Evolutionary conservation across 495 filamentous ascomycete genomes (phyloP), one percentile per base, ranked within the genome.

Genomic region (Xylaria flabelliformis): DNA sequence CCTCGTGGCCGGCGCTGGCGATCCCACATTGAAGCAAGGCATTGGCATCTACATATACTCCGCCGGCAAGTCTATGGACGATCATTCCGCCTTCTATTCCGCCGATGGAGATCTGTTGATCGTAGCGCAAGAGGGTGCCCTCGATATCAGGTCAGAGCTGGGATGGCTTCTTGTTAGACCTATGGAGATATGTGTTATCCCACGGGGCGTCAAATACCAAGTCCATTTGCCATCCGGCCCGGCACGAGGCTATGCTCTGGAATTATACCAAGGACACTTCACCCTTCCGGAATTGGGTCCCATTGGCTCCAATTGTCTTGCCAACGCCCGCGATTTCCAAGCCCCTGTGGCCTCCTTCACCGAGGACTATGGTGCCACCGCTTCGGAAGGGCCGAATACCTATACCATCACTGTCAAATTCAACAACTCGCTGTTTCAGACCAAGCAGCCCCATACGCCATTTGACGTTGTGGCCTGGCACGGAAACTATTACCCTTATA

Each of bases 271-370:
- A 73, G 91, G 91, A 29, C 93, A 96, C 82, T 97, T 93, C 80
- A 79, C 88, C 64, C 91, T 97, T 8, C 94, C 94, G 0, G 94
- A 97, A 75, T 85, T 97, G 4, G 94, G 94, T 3, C 94, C 94
- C 46, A 97, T 97, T 74, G 94, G 94, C 7, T 92, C 90, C 59
- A 95, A 95, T 77, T 87, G 94, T 53, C 90, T 97, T 4, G 94
- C 94, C 73, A 97, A 97, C 76, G 87, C 90, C 0, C 90, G 94
- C 17, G 94, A 97, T 78, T 97, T 97, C 83, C 93, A 97, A 81
- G 89, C 89, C 3, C 94, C 94, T 10, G 84, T 94, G 10, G 94
- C 94, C 17, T 78, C 83, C 61, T 97, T 95, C 76, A 89, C 90
- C 46, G 91, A 94, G 78, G 83, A 86, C 72, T 75, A 70, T 51